Conservation (phyloP, 257 asterid genomes). For the Rauvolfia tetraphylla region DNA sequence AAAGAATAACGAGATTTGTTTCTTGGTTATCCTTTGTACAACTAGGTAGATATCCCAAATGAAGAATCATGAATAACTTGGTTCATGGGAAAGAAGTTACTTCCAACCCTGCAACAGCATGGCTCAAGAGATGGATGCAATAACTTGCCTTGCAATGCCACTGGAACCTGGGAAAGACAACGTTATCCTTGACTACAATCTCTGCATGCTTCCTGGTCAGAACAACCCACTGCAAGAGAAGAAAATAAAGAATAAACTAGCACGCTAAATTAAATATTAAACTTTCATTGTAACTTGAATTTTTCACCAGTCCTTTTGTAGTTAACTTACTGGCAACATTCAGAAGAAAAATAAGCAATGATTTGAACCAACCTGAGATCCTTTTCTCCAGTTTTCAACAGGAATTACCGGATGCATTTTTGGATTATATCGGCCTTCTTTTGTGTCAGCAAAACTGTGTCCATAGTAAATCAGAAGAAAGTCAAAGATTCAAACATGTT, state of each 20-base stretch:
- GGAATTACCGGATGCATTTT: constrained; percentile 87
- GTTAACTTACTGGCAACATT: constrained; percentile 3
- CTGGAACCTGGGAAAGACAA: constrained; percentile 74
- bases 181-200: constrained; percentile 68
- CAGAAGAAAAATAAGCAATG: constrained; percentile 2
- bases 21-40: background rate
- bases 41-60: background rate
- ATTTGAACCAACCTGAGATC: constrained; percentile 75
- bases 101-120: background rate
- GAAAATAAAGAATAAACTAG: constrained; percentile 11
- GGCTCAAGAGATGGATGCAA: background rate
- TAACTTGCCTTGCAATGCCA: constrained; percentile 84
- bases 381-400: constrained; percentile 86
- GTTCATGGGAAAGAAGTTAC: background rate
- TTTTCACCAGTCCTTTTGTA: background rate
- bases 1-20: background rate
- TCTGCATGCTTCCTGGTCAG: constrained; percentile 88
- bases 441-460: constrained; percentile 86
- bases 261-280: constrained; percentile 7
- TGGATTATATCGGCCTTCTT: constrained; percentile 93
- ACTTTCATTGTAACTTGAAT: background rate
- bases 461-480: constrained; percentile 18
- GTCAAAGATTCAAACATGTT: background rate
- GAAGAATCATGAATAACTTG: background rate
- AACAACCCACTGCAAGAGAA: constrained; percentile 86